These are phyloP conservation scores for Heterobasidion irregulare DNA, from an alignment of 1,284 basidiomycete genomes.

Conservation along the genomic window DNA sequence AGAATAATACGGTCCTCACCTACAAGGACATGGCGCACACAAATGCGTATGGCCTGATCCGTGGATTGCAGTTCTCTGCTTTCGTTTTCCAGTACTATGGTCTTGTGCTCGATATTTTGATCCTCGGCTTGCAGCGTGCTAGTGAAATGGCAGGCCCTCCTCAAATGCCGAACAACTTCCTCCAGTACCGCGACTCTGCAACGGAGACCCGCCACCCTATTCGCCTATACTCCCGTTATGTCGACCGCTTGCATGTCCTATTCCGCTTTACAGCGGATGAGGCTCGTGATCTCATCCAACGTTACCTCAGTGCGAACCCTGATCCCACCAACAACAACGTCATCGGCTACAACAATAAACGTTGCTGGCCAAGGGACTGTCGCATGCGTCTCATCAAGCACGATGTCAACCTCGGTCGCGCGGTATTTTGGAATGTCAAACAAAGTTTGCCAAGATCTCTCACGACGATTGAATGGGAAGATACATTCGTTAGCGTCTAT, in stretches of 20 bases:
- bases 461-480: conserved; percentile 99
- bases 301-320: conserved; percentile 93
- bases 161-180: conserved; percentile 92
- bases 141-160: conserved; percentile 97
- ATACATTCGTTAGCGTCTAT: conserved; percentile 94
- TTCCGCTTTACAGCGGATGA: conserved; percentile 99
- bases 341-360: conserved; percentile 98
- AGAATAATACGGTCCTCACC: conserved; percentile 92
- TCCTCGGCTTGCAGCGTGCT: conserved; percentile 89
- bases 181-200: conserved; percentile 89
- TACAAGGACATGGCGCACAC: conserved; percentile 95
- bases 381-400: conserved; percentile 99
- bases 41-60: conserved; percentile 88
- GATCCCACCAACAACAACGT: conserved; percentile 99
- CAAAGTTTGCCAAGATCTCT: conserved; percentile 93
- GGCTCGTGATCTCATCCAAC: conserved; percentile 94
- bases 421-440: conserved; percentile 99
- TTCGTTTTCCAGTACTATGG: conserved; percentile 98
- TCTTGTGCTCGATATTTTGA: conserved; percentile 83
- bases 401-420: conserved; percentile 96
- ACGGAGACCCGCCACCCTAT: conserved; percentile 95
- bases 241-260: conserved; percentile 89
- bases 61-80: conserved; percentile 92
- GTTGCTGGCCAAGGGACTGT: conserved; percentile 98
- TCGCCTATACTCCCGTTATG: conserved; percentile 90